Base-by-base conservation (phyloP, 2,329 filamentous ascomycete species). In the Hysterium pulicare region DNA sequence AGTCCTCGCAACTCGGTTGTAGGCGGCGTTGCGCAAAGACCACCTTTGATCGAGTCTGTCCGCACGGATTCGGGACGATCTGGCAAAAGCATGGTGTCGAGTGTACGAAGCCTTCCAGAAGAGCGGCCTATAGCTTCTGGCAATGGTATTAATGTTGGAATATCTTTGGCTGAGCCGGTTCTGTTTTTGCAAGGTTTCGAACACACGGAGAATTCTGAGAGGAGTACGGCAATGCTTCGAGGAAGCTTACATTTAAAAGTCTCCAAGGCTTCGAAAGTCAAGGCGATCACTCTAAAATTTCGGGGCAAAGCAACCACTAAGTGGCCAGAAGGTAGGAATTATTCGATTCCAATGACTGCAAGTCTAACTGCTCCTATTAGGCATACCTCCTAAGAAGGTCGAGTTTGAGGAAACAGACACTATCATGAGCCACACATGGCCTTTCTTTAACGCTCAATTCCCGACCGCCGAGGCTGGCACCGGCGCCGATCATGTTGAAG, bases 261-360 rank as follows among this genome's bases (percentile, higher is more conserved):
- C 10, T 84, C 86, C 34, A 97, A 97, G 62, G 86, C 87, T 51
- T 82, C 90, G 35, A 98, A 98, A 69, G 83, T 98, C 53, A 96
- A 95, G 72, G 85, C 88, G 3, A 80, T 98, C 19, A 90, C 86
- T 5, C 74, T 98, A 40, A 91, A 87, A 57, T 87, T 98, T 54
- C 80, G 84, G 31, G 93, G 91, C 22, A 85, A 83, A 61, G 88
- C 90, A 3, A 81, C 86, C 50, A 97, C 93, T 1, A 90, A 95
- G 61, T 98, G 93, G 93, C 91, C 93, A 13, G 93, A 97, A 71
- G 89, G 82, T 79, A 60, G 43, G 39, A 19, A 17, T 36, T 13
- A 11, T n/a, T 26, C n/a, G n/a, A 36, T 10, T 17, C 20, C 36
- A 41, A 21, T 39, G 21, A 33, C 33, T 38, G 22, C 8, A 21